Evolutionary conservation across 495 filamentous ascomycete genomes (phyloP).

Genomic region (Penicillium coffeae): DNA sequence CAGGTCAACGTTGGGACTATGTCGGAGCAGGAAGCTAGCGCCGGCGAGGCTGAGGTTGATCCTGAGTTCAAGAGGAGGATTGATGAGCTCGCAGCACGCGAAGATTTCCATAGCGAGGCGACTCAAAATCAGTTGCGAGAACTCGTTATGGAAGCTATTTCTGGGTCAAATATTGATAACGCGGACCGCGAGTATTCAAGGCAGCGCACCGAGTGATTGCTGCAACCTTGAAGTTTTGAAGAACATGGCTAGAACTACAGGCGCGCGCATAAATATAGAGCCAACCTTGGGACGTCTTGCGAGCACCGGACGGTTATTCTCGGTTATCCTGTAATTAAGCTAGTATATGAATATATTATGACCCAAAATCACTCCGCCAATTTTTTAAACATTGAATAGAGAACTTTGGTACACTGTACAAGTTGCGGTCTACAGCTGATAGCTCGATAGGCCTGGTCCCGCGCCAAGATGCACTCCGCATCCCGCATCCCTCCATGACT

Average conservation of each 20-base stretch:
- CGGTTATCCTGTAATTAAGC: no score
- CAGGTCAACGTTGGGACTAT: constrained; percentile 64
- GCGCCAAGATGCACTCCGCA: not conserved
- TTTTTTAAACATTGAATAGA: no score
- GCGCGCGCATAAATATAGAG: no score
- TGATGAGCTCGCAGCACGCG: constrained; percentile 68
- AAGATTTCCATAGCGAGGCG: constrained; percentile 67
- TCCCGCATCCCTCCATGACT: constrained; percentile 7
- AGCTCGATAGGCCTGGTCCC: not conserved
- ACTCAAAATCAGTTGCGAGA: constrained; percentile 65
- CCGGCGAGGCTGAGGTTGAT: constrained; percentile 49
- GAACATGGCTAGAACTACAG: no score
- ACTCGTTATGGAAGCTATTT: constrained; percentile 67
- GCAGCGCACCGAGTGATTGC: constrained; percentile 52
- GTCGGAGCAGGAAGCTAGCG: constrained; percentile 53
- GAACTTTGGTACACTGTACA: no score
- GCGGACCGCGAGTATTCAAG: constrained; percentile 57
- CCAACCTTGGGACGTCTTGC: no score
- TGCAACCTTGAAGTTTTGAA: not conserved
- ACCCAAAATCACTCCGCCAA: no score
- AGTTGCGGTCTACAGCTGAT: no score
- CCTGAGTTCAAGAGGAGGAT: constrained; percentile 71
- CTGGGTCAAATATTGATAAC: constrained; percentile 43
- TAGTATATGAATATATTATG: no score
- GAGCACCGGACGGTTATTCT: no score